A percentile compares a stretch with the other conserved stretches of the same genome.
Conservation (phyloP, 2,329 filamentous ascomycete species). For the Phaeosphaeriaceae sp. region DNA sequence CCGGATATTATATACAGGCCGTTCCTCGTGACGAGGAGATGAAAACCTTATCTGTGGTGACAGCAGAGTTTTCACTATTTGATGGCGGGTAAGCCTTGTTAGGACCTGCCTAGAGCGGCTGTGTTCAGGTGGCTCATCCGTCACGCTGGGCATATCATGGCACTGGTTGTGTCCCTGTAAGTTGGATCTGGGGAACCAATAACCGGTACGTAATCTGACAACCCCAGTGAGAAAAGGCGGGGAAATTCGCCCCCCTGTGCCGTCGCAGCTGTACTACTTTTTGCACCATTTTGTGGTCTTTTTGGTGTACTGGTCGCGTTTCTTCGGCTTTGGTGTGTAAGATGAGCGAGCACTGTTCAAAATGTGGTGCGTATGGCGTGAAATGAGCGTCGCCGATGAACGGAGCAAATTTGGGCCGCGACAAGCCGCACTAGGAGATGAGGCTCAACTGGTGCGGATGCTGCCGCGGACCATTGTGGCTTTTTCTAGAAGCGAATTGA, state of each 20-base stretch:
- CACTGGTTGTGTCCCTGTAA: background rate
- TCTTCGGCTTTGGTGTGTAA: constrained; percentile 15
- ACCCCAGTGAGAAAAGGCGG: constrained; percentile 16
- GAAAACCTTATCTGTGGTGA: constrained; percentile 1
- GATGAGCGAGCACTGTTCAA: constrained; percentile 14
- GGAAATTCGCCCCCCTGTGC: constrained; percentile 10
- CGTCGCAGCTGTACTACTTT: constrained; percentile 7
- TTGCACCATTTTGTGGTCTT: background rate
- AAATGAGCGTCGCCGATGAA: constrained; percentile 7
- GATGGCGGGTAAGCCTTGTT: constrained; percentile 7
- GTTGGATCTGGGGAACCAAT: constrained; percentile 31
- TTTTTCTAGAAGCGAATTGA: constrained; percentile 17
- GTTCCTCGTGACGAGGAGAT: constrained; percentile 1
- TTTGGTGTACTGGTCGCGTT: constrained; percentile 12
- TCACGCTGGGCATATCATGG: constrained; percentile 1
- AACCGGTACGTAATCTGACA: constrained; percentile 25
- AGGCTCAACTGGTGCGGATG: constrained; percentile 15
- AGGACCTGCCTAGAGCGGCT: constrained; percentile 5
- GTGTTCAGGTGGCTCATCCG: background rate
- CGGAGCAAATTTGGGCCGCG: constrained; percentile 19
- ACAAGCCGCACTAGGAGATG: constrained; percentile 21
- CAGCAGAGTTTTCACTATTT: constrained; percentile 19
- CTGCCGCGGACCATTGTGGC: background rate
- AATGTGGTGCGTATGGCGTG: constrained; percentile 6
- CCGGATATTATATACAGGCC: constrained; percentile 13